phyloP scores from a whole-genome alignment of 495 filamentous ascomycete genomes.

The Geoglossum glabrum region DNA sequence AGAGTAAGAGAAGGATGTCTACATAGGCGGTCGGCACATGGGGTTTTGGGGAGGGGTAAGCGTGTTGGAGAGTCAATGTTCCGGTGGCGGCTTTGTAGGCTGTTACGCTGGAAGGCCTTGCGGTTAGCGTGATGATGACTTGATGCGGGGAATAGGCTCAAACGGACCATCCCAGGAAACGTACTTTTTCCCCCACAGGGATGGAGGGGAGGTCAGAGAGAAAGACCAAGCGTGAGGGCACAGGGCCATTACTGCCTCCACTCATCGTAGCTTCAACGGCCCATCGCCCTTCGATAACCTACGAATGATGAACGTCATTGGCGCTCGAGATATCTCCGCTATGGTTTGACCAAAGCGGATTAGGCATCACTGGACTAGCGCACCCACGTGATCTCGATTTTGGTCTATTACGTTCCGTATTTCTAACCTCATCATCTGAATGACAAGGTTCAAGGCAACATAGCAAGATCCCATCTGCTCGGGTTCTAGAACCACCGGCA shows the following conservation, averaged over 20 bases:
- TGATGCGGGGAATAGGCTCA: slow-evolving; percentile 21
- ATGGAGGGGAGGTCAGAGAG: slow-evolving; percentile 38
- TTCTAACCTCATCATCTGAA: not conserved
- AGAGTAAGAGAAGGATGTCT: slow-evolving; percentile 50
- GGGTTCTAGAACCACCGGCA: not conserved
- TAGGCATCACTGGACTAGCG: not conserved
- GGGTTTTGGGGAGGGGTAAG: slow-evolving; percentile 27
- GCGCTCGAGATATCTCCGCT: not conserved
- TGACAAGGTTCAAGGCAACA: not conserved
- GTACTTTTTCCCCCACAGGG: slow-evolving; percentile 49
- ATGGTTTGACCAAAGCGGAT: not conserved
- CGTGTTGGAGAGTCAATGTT: slow-evolving; percentile 44
- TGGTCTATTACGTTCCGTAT: not conserved
- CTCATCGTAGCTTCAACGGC: not conserved
- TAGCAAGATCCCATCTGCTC: not conserved
- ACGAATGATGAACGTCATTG: not conserved
- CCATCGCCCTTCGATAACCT: not conserved
- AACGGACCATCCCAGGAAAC: slow-evolving; percentile 78
- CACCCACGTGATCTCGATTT: not conserved
- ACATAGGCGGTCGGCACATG: slow-evolving; percentile 31
- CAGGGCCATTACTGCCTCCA: slow-evolving; percentile 35
- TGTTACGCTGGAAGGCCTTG: slow-evolving; percentile 32
- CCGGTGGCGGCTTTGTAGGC: slow-evolving; percentile 41
- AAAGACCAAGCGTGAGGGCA: slow-evolving; percentile 45
- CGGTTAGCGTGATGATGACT: slow-evolving; percentile 13